Evolutionary conservation across 768 basidiomycete genomes (phyloP), one percentile per base, ranked within the genome.

Genomic region (Pisolithus albus): DNA sequence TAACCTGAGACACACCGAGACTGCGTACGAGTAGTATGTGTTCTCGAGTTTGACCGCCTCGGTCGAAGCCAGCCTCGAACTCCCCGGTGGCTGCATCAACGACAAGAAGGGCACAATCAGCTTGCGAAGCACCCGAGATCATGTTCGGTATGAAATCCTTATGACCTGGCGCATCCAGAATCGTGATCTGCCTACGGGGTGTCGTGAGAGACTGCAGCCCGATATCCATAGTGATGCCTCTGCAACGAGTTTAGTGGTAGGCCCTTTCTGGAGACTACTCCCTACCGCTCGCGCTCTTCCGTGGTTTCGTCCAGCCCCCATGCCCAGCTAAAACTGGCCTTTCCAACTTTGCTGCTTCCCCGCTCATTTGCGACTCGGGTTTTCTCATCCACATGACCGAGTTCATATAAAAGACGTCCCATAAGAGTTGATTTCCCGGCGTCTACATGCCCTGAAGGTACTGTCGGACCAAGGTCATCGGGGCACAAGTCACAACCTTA

Each of bases 91-190:
- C 76, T 1, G 93, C 84, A 65, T 96, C 96, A 24, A 99, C 84
- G 4, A 98, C 94, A 19, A 98, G 81, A 7, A 98, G 69, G 0
- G 96, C 92, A 44, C 91, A 91, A 59, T 98, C 96, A 0, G 95
- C 96, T 68, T 97, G 96, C 2, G 94, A 84, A 7, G 96, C 95
- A 1, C 96, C 96, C 0, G 94, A 97, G 48, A 99, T 99, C 95
- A 98, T 98, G 64, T 98, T 98, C 1, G 96, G 96, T 56, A 99
- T 88, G 60, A 98, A 98, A 63, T 99, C 96, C 57, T 84, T 87
- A 69, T 99, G 96, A 0, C 96, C 96, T 0, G 96, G 96, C 0
- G 95, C 95, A 61, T 99, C 96, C 28, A 99, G 79, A n/a, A 99
- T 81, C 1, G 92, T 96, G 57, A 98, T 83, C 56, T 83, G 79